These are phyloP conservation scores for Aspergillus olivimuriae DNA, from an alignment of 495 filamentous ascomycete species.

Conservation along the genomic window DNA sequence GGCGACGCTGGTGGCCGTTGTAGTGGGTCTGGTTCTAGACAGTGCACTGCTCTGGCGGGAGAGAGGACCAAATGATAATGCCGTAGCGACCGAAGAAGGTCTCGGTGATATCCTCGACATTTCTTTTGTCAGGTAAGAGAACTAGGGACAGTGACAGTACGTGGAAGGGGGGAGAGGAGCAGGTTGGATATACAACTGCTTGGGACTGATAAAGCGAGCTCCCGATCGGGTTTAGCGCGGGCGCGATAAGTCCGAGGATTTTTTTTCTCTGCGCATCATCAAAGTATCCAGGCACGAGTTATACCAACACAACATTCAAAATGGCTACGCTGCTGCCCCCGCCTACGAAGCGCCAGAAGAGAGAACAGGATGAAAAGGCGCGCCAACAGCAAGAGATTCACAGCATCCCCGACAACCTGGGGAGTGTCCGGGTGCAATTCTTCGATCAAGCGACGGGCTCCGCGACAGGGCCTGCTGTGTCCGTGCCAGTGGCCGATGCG, in stretches of 20 bases:
- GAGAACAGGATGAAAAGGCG: conserved; percentile 65
- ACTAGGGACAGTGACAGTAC: no score
- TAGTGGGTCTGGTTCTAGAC: conserved; percentile 41
- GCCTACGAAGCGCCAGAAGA: conserved; percentile 83
- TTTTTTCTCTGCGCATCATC: conserved; percentile 15
- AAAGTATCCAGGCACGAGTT: no score
- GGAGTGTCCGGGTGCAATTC: conserved; percentile 80
- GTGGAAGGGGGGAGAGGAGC: no score
- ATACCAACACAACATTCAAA: conserved; percentile 2
- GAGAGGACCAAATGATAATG: conserved; percentile 19
- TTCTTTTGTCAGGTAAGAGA: no score
- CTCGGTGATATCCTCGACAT: no score
- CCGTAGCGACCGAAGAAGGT: conserved; percentile 13
- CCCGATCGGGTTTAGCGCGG: conserved; percentile 21
- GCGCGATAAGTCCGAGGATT: conserved; percentile 18
- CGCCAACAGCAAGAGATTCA: conserved; percentile 71
- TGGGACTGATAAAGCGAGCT: conserved; percentile 5
- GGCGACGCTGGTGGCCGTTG: conserved; percentile 60
- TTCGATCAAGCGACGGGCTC: conserved; percentile 73
- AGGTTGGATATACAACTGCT: conserved; percentile 31
- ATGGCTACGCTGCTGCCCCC: conserved; percentile 92
- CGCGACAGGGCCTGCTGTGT: conserved; percentile 61
- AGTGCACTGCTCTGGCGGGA: conserved; percentile 33
- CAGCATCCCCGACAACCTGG: conserved; percentile 61
- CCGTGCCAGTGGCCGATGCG: conserved; percentile 79